A percentile compares a stretch with the other conserved stretches of the same genome.
These are phyloP conservation scores for Trypethelium eluteriae DNA, from an alignment of 495 filamentous ascomycete species.

Conservation along the genomic window DNA sequence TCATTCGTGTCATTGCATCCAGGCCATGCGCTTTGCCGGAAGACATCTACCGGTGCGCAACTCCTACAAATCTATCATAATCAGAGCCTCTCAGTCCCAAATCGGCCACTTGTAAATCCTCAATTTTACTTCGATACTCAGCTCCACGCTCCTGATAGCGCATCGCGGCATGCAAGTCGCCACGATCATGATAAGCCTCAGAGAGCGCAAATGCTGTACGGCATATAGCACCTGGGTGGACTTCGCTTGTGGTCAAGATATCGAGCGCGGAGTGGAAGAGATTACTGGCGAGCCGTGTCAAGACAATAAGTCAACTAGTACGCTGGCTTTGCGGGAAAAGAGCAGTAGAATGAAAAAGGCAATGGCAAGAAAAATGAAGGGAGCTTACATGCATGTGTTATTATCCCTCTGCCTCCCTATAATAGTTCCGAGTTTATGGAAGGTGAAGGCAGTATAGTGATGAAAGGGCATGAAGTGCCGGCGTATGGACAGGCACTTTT, in stretches of 20 bases:
- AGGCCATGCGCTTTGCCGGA: no score
- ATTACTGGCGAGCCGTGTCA: background rate
- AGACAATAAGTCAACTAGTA: no score
- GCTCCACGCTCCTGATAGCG: background rate
- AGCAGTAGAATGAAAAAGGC: no score
- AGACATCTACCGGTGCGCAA: background rate
- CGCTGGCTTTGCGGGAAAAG: no score
- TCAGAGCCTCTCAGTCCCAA: background rate
- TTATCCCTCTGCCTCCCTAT: background rate
- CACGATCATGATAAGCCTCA: background rate
- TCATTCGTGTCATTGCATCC: no score
- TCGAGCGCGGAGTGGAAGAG: background rate
- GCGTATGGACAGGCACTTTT: constrained; percentile 1
- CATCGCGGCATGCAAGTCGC: background rate
- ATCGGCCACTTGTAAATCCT: background rate
- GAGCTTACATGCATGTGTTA: background rate
- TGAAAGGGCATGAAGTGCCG: background rate
- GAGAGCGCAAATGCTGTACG: constrained; percentile 1
- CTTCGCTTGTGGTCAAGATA: background rate
- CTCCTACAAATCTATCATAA: background rate
- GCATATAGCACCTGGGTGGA: background rate
- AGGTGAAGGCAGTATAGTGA: constrained; percentile 1
- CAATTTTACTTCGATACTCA: background rate
- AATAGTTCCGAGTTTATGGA: background rate
- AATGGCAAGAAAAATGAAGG: no score